Evolutionary conservation across 768 basidiomycete species (phyloP).

Genomic region (Lactifluus pinguis): DNA sequence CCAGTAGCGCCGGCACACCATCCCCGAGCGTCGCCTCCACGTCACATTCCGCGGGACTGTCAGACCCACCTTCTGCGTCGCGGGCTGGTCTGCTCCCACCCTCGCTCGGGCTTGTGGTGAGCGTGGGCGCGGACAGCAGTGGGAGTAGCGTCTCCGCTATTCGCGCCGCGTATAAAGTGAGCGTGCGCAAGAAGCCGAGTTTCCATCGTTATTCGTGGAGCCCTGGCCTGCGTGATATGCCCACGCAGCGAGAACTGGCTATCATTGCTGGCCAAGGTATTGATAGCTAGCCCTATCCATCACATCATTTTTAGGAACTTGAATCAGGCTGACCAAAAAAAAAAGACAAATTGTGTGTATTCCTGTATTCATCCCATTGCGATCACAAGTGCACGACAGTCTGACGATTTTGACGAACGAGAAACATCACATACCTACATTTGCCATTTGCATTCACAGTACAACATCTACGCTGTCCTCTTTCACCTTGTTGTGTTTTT

Average conservation of each 20-base stretch:
- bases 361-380: slow-evolving; percentile 11
- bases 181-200: slow-evolving; percentile 38
- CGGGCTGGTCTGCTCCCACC: slow-evolving; percentile 5
- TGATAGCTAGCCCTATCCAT: slow-evolving; percentile 6
- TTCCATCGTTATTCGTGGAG: slow-evolving; percentile 47
- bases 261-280: slow-evolving; percentile 10
- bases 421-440: slow-evolving; percentile 15
- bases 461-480: slow-evolving; percentile 3
- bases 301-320: background rate
- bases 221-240: slow-evolving; percentile 17
- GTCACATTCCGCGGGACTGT: slow-evolving; percentile 2
- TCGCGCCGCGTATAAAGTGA: slow-evolving; percentile 43
- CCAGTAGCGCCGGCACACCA: slow-evolving; percentile 1
- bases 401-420: slow-evolving; percentile 17
- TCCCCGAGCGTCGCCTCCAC: slow-evolving; percentile 8
- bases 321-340: background rate
- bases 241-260: slow-evolving; percentile 10
- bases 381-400: slow-evolving; percentile 14
- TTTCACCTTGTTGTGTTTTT: background rate
- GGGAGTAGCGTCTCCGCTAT: slow-evolving; percentile 34
- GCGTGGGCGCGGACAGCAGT: slow-evolving; percentile 2
- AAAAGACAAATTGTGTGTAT: slow-evolving; percentile 11
- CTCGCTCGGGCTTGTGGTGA: slow-evolving; percentile 13
- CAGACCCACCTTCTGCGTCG: slow-evolving; percentile 6
- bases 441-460: slow-evolving; percentile 8